phyloP scores from a whole-genome alignment of 768 basidiomycete species.

The Rhodotorula babjevae region DNA sequence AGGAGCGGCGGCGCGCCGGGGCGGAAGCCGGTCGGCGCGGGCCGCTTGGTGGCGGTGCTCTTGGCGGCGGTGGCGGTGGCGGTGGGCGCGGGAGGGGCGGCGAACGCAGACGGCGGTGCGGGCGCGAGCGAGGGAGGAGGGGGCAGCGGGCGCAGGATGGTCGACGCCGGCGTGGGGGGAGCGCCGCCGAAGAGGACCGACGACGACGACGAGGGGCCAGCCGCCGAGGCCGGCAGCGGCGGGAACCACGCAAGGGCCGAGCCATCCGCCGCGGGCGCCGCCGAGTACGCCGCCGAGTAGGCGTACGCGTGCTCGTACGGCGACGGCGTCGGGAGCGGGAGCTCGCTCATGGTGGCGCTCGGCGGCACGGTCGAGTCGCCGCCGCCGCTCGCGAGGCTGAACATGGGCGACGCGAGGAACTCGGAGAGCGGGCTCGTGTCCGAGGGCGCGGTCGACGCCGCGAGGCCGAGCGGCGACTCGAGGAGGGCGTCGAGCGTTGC shows the following conservation, averaged over 20 bases:
- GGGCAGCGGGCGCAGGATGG: constrained; percentile 4
- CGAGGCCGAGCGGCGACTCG: constrained; percentile 20
- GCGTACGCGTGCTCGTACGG: constrained; percentile 1
- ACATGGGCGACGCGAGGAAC: constrained; percentile 30
- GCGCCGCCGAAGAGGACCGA: not conserved
- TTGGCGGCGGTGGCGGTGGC: not conserved
- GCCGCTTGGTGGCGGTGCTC: not conserved
- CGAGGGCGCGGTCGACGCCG: not conserved
- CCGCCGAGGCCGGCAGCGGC: constrained; percentile 2
- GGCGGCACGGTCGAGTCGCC: not conserved
- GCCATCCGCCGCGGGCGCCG: not conserved
- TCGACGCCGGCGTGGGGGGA: not conserved
- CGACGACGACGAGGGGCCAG: not conserved
- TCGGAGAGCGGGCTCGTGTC: constrained; percentile 23
- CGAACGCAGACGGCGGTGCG: not conserved
- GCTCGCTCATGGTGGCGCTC: constrained; percentile 14
- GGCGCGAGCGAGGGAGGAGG: too few relatives aligned
- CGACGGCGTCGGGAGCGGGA: constrained; percentile 12
- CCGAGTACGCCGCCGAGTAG: not conserved
- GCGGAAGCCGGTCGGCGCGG: constrained; percentile 28
- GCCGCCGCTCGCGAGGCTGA: constrained; percentile 22
- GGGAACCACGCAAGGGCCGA: constrained; percentile 10
- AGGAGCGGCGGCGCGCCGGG: constrained; percentile 46
- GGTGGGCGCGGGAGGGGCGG: not conserved
- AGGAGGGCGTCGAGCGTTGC: constrained; percentile 16